Evolutionary conservation across 1,139 yeast genomes (phyloP).

Genomic region (Saccharomyces hybrid): DNA sequence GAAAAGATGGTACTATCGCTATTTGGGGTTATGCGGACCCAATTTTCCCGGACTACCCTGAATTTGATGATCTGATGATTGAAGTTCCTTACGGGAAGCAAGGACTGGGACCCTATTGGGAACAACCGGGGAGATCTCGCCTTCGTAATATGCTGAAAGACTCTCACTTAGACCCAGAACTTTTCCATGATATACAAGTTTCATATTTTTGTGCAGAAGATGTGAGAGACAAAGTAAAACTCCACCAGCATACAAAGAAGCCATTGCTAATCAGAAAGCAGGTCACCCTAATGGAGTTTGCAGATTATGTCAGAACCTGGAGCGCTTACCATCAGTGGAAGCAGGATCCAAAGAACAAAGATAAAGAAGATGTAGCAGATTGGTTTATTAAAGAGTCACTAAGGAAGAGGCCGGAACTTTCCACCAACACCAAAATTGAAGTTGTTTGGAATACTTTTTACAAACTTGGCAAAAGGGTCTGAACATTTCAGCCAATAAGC

Average conservation of each 20-base stretch:
- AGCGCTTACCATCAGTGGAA: conserved; percentile 67
- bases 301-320: conserved; percentile 52
- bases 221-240: conserved; percentile 18
- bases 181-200: conserved; percentile 38
- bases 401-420: conserved; percentile 28
- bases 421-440: conserved; percentile 25
- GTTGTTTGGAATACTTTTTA: conserved; percentile 37
- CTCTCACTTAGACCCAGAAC: conserved; percentile 36
- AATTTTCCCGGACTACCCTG: conserved; percentile 36
- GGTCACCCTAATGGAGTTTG: conserved; percentile 39
- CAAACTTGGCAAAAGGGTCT: conserved; percentile 27
- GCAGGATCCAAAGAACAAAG: conserved; percentile 26
- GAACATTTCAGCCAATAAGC: neutral
- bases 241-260: conserved; percentile 5
- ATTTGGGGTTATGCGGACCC: conserved; percentile 80
- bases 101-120: conserved; percentile 64
- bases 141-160: conserved; percentile 42
- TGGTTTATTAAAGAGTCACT: conserved; percentile 23
- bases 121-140: conserved; percentile 59
- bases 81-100: conserved; percentile 34
- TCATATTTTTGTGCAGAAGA: conserved; percentile 36
- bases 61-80: conserved; percentile 34
- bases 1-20: conserved; percentile 56
- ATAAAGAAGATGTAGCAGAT: conserved; percentile 21
- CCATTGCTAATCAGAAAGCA: conserved; percentile 38